Conservation (phyloP, 2,329 filamentous ascomycete species). For the Emergomyces orientalis region DNA sequence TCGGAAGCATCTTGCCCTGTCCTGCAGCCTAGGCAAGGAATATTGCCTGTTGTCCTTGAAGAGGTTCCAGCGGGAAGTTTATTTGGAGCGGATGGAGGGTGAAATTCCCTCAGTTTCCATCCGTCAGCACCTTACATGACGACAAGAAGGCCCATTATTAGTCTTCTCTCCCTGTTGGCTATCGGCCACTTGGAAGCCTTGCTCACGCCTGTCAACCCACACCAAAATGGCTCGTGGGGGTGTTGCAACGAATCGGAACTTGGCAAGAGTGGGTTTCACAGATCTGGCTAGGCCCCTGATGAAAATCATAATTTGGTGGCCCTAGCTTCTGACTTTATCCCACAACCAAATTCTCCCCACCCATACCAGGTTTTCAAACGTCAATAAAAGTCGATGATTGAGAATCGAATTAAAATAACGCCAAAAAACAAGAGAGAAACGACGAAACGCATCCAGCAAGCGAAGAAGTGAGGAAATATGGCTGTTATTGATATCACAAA, state of each 20-base stretch:
- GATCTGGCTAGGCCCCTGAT: neutral
- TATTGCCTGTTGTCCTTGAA: neutral
- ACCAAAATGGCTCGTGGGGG: neutral
- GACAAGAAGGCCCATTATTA: neutral
- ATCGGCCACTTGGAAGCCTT: neutral
- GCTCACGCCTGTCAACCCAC: neutral
- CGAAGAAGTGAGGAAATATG: slow-evolving; percentile 1
- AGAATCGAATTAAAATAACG: neutral
- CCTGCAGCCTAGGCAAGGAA: neutral
- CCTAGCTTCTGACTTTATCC: neutral
- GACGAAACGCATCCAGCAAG: neutral
- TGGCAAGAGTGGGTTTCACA: neutral
- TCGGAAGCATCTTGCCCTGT: neutral
- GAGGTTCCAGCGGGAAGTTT: neutral
- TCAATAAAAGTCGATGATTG: neutral
- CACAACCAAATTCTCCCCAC: neutral
- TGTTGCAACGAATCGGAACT: neutral
- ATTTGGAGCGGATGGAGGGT: neutral
- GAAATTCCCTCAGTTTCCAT: neutral
- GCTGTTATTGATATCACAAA: slow-evolving; percentile 56
- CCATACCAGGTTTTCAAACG: neutral
- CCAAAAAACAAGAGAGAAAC: neutral
- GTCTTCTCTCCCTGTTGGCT: no score
- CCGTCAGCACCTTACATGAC: neutral
- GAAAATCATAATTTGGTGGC: neutral